Conservation (phyloP, 495 filamentous ascomycete species). For the Haplographium delicatum region DNA sequence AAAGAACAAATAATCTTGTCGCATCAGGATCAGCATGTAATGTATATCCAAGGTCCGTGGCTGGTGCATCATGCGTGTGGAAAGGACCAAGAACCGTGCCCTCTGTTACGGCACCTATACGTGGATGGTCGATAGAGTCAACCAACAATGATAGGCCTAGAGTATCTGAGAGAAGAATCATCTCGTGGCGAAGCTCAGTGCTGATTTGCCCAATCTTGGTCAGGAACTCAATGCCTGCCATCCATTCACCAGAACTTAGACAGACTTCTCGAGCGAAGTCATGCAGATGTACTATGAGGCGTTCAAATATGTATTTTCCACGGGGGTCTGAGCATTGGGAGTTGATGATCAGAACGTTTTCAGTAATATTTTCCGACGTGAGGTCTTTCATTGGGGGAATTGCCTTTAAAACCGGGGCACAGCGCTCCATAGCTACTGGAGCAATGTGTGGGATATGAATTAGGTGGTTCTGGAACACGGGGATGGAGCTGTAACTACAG, state of each 20-base stretch:
- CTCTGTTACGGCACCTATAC: conserved; percentile 68
- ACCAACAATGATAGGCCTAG: conserved; percentile 84
- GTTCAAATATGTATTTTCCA: conserved; percentile 62
- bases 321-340: conserved; percentile 59
- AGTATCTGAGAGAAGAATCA: conserved; percentile 70
- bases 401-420: neutral
- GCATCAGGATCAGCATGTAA: conserved; percentile 64
- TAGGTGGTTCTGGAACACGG: too few species aligned
- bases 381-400: conserved; percentile 51
- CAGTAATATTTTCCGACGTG: conserved; percentile 75
- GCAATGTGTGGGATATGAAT: too few species aligned
- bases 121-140: conserved; percentile 86
- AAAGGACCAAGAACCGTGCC: conserved; percentile 87
- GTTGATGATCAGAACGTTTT: conserved; percentile 66
- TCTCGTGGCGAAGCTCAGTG: conserved; percentile 56
- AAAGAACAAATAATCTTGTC: conserved; percentile 66
- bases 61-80: conserved; percentile 67
- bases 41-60: conserved; percentile 54
- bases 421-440: neutral
- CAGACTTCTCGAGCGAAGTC: conserved; percentile 77
- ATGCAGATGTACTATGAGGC: conserved; percentile 72
- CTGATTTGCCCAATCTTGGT: conserved; percentile 65
- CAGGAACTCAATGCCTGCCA: conserved; percentile 61
- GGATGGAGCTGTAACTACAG: too few species aligned
- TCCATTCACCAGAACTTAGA: conserved; percentile 72